Evolutionary conservation across 805 yeast species (phyloP).

Genomic region (Barnettozyma salicaria): DNA sequence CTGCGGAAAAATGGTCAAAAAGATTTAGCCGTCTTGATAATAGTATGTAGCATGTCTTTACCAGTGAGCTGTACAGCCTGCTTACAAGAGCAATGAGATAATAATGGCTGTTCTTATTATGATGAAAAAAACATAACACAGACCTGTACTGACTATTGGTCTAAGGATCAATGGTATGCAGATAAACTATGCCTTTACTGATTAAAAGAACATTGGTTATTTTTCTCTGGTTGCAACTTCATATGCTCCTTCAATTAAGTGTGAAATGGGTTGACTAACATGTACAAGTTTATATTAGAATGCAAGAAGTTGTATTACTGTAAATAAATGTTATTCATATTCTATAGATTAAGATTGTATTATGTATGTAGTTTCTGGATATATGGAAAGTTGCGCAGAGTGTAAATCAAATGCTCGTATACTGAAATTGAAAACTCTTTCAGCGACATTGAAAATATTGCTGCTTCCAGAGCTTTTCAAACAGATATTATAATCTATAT

Average conservation of each 20-base stretch:
- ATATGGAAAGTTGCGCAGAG: no score
- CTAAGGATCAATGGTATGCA: slow-evolving; percentile 24
- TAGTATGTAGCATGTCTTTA: no score
- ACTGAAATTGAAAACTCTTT: neutral
- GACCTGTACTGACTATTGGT: slow-evolving; percentile 48
- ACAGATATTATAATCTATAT: neutral
- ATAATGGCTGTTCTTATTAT: slow-evolving; percentile 14
- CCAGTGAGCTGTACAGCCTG: no score
- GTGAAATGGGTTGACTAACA: no score
- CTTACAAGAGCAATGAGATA: neutral
- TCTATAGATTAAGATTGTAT: no score
- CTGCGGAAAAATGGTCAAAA: no score
- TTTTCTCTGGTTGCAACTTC: neutral
- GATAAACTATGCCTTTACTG: slow-evolving; percentile 34
- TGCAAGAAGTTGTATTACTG: no score
- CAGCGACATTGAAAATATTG: neutral
- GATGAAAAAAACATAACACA: slow-evolving; percentile 46
- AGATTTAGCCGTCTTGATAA: no score
- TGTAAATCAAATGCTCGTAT: neutral
- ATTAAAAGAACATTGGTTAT: slow-evolving; percentile 6
- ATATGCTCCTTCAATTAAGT: neutral
- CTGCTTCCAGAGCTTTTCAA: neutral
- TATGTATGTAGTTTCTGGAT: no score
- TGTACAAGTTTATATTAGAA: no score
- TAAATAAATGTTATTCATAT: no score